Conservation (phyloP, 148 eudicot species). For the Nepenthes mirabilis region DNA sequence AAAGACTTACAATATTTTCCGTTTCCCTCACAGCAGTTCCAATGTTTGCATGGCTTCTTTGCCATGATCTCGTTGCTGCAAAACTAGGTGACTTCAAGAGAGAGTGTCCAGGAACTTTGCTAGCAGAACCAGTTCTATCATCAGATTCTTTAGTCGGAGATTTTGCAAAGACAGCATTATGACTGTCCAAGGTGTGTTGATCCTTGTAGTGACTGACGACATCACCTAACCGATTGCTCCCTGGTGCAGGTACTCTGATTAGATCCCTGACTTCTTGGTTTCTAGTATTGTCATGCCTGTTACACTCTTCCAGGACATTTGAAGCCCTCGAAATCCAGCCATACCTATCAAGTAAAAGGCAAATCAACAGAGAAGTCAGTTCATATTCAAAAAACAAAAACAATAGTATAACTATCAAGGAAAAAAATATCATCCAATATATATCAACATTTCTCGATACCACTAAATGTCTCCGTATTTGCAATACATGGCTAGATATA, state of each 20-base stretch:
- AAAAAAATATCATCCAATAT: not conserved
- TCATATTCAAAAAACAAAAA: not conserved
- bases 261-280: constrained; percentile 10
- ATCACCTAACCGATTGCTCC: constrained; percentile 15
- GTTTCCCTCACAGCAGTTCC: constrained; percentile 18
- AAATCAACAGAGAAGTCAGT: not conserved
- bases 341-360: constrained; percentile 38
- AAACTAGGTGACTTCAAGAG: constrained; percentile 13
- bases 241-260: constrained; percentile 9
- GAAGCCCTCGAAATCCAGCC: constrained; percentile 73
- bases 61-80: constrained; percentile 11
- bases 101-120: constrained; percentile 8
- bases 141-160: constrained; percentile 13
- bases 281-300: constrained; percentile 7
- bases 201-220: constrained; percentile 13
- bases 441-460: too few relatives aligned
- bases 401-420: not conserved
- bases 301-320: constrained; percentile 12
- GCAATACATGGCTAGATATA: too few relatives aligned
- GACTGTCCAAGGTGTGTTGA: constrained; percentile 17
- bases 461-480: too few relatives aligned
- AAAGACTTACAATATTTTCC: constrained; percentile 25
- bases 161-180: constrained; percentile 9
- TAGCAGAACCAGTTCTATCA: constrained; percentile 11
- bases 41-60: constrained; percentile 21